Evolutionary conservation across 179 eudicot species (phyloP).

Genomic region (Corrigiola litoralis): DNA sequence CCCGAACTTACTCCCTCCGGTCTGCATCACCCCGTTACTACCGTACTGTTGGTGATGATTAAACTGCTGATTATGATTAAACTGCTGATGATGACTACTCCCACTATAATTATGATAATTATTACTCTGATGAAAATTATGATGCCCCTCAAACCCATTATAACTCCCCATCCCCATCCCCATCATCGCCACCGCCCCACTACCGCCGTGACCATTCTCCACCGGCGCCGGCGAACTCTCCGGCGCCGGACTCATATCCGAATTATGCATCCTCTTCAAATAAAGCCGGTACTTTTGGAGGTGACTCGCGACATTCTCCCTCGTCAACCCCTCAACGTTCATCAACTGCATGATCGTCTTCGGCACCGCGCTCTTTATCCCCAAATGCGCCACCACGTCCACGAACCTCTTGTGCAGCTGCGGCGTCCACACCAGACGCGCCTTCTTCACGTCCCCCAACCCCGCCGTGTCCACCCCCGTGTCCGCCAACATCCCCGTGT

Average conservation of each 20-base stretch:
- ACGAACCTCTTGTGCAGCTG: slow-evolving; percentile 85
- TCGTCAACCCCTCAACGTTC: slow-evolving; percentile 84
- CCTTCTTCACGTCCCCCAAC: slow-evolving; percentile 38
- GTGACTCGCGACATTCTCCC: slow-evolving; percentile 92
- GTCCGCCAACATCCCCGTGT: slow-evolving; percentile 16
- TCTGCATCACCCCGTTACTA: slow-evolving; percentile 38
- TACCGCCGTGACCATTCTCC: slow-evolving; percentile 28
- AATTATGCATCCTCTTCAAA: slow-evolving; percentile 60
- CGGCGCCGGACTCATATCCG: slow-evolving; percentile 4
- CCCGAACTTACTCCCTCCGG: slow-evolving; percentile 43
- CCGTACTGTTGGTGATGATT: neutral
- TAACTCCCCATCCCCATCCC: slow-evolving; percentile 36
- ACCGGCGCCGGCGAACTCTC: slow-evolving; percentile 1
- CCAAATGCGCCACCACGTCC: slow-evolving; percentile 73
- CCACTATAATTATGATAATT: neutral
- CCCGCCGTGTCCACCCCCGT: slow-evolving; percentile 17
- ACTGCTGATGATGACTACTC: slow-evolving; percentile 1
- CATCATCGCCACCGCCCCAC: slow-evolving; percentile 40
- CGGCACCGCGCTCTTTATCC: slow-evolving; percentile 81
- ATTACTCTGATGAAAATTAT: slow-evolving; percentile 22
- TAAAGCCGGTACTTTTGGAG: slow-evolving; percentile 84
- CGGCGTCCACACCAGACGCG: slow-evolving; percentile 89
- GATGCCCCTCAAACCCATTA: slow-evolving; percentile 34
- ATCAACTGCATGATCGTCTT: slow-evolving; percentile 94
- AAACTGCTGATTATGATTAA: too few relatives aligned